These are phyloP conservation scores for Pseudocercospora pini-densiflorae DNA, from an alignment of 2,329 filamentous ascomycete species.

Conservation along the genomic window DNA sequence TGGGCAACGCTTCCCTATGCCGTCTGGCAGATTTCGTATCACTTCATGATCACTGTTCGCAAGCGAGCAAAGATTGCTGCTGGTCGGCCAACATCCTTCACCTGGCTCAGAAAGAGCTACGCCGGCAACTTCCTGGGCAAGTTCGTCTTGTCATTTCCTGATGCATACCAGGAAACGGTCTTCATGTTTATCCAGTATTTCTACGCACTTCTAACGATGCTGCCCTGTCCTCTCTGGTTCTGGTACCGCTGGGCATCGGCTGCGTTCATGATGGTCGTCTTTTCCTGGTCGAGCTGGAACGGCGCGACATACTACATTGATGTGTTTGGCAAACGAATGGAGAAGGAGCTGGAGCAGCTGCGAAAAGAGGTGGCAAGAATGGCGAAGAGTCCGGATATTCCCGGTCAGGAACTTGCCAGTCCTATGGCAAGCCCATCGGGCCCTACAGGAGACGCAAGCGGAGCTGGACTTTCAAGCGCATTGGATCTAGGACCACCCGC, in stretches of 20 bases:
- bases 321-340: conserved; percentile 94
- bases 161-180: conserved; percentile 76
- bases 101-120: conserved; percentile 93
- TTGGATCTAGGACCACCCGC: conserved; percentile 39
- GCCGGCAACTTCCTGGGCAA: conserved; percentile 87
- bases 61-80: conserved; percentile 96
- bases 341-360: conserved; percentile 91
- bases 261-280: conserved; percentile 77
- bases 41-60: conserved; percentile 92
- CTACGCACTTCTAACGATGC: conserved; percentile 90
- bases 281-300: conserved; percentile 94
- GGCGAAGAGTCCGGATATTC: conserved; percentile 37
- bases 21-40: conserved; percentile 90
- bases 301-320: conserved; percentile 98
- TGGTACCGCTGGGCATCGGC: conserved; percentile 81
- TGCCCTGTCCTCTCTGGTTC: conserved; percentile 95
- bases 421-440: conserved; percentile 35
- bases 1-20: conserved; percentile 95
- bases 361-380: conserved; percentile 72
- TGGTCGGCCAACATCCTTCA: conserved; percentile 93
- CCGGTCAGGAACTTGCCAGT: conserved; percentile 31
- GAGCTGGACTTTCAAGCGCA: conserved; percentile 30
- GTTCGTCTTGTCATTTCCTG: conserved; percentile 78
- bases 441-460: conserved; percentile 27
- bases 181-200: conserved; percentile 97